phyloP scores from a whole-genome alignment of 768 basidiomycete genomes.

The Collybia sordida region DNA sequence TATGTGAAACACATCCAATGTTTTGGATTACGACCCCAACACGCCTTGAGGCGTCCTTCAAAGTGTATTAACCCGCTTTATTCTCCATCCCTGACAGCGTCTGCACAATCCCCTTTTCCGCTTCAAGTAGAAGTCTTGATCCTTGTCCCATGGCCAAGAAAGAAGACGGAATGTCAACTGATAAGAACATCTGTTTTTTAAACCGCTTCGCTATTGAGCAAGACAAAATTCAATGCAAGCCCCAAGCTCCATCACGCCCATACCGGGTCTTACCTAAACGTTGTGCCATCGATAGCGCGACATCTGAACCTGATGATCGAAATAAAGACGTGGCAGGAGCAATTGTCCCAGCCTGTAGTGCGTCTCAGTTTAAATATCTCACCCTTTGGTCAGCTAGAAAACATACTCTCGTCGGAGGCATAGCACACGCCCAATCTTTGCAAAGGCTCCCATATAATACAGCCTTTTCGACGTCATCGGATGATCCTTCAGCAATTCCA shows the following conservation, averaged over 20 bases:
- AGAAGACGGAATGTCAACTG: constrained; percentile 52
- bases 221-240: constrained; percentile 10
- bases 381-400: constrained; percentile 9
- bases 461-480: constrained; percentile 47
- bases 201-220: constrained; percentile 56
- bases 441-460: constrained; percentile 55
- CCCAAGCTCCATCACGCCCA: constrained; percentile 8
- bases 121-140: constrained; percentile 46
- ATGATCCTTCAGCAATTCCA: constrained; percentile 51
- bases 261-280: constrained; percentile 61
- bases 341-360: constrained; percentile 28
- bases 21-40: not conserved
- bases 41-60: not conserved
- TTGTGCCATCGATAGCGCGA: constrained; percentile 72
- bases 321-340: constrained; percentile 63
- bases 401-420: constrained; percentile 54
- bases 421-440: constrained; percentile 82
- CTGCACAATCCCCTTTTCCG: constrained; percentile 61
- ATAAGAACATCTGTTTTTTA: constrained; percentile 69
- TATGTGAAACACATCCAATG: not conserved
- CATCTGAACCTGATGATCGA: constrained; percentile 59
- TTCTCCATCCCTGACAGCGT: constrained; percentile 34
- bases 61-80: not conserved
- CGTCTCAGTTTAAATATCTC: constrained; percentile 6
- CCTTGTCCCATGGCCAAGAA: constrained; percentile 48